A percentile compares a stretch with the other conserved stretches of the same genome.
These are phyloP conservation scores for Peltaster fructicola DNA, from an alignment of 2,329 filamentous ascomycete genomes.

Conservation along the genomic window DNA sequence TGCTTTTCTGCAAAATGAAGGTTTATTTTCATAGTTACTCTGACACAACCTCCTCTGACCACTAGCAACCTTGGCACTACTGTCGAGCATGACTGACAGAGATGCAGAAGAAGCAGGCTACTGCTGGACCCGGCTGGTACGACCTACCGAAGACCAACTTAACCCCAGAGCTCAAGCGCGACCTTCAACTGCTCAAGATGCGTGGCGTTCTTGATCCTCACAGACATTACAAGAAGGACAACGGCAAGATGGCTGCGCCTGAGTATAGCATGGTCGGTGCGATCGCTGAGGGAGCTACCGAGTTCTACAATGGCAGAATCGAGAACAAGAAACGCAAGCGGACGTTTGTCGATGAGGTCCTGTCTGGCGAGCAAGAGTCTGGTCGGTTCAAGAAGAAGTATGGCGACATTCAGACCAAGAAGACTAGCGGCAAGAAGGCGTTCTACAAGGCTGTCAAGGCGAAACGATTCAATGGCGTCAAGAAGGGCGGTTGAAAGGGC, in stretches of 20 bases:
- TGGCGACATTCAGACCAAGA: conserved; percentile 61
- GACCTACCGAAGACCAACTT: conserved; percentile 69
- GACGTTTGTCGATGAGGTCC: conserved; percentile 71
- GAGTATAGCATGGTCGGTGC: conserved; percentile 80
- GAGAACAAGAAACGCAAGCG: conserved; percentile 75
- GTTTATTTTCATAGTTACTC: conserved; percentile 61
- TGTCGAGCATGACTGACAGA: conserved; percentile 11
- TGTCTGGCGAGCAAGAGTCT: conserved; percentile 47
- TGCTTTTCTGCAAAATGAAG: conserved; percentile 53
- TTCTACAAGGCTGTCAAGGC: conserved; percentile 68
- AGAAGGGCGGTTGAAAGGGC: conserved; percentile 17
- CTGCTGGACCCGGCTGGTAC: conserved; percentile 72
- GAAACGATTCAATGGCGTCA: conserved; percentile 28
- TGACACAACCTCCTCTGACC: conserved; percentile 29
- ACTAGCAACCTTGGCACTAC: conserved; percentile 5
- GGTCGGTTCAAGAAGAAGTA: conserved; percentile 78
- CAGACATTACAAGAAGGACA: conserved; percentile 78
- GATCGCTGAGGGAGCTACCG: conserved; percentile 72
- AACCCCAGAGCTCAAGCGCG: conserved; percentile 71
- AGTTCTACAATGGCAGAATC: conserved; percentile 66
- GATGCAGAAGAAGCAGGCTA: conserved; percentile 39
- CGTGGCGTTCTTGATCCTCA: conserved; percentile 78
- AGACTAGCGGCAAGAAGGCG: conserved; percentile 74
- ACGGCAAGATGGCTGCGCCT: conserved; percentile 50
- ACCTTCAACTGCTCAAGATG: conserved; percentile 80